phyloP scores from a whole-genome alignment of 176 grass and related monocot species.

The Stipa capillata region DNA sequence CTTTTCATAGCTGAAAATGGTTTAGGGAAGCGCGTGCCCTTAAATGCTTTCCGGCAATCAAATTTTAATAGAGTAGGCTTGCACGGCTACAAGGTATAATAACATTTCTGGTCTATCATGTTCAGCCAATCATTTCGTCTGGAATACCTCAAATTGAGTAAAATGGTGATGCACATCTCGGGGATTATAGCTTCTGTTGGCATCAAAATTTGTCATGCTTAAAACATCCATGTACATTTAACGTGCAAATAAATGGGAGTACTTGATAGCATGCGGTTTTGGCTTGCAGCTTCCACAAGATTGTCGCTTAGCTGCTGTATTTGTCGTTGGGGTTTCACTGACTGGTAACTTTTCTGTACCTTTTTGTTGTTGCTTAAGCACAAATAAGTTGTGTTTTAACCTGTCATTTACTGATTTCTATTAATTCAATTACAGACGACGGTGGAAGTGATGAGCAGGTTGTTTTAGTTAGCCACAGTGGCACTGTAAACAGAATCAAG shows the following conservation, averaged over 20 bases:
- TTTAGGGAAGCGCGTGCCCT: constrained; percentile 58
- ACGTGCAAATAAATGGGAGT: neutral
- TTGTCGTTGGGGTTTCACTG: constrained; percentile 68
- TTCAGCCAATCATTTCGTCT: neutral
- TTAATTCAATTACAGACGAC: constrained; percentile 38
- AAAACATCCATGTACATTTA: neutral
- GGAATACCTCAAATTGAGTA: neutral
- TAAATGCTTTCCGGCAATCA: constrained; percentile 48
- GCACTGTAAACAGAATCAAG: constrained; percentile 75
- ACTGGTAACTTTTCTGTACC: constrained; percentile 36
- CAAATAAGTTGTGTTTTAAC: neutral
- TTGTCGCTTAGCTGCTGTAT: constrained; percentile 55
- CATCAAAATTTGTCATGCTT: neutral
- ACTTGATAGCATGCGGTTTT: constrained; percentile 5
- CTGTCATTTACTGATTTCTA: neutral
- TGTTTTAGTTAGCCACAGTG: constrained; percentile 78
- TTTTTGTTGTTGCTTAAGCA: neutral
- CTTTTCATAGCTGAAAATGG: constrained; percentile 85
- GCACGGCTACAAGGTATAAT: constrained; percentile 64
- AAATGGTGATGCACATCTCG: neutral
- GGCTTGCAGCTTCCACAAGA: constrained; percentile 47
- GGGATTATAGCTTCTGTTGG: neutral
- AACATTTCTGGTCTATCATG: neutral
- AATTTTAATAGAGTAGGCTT: constrained; percentile 56
- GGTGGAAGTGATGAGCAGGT: constrained; percentile 74